These are phyloP conservation scores for Tetracentron sinense DNA, from an alignment of 164 flowering plant genomes.

Conservation along the genomic window DNA sequence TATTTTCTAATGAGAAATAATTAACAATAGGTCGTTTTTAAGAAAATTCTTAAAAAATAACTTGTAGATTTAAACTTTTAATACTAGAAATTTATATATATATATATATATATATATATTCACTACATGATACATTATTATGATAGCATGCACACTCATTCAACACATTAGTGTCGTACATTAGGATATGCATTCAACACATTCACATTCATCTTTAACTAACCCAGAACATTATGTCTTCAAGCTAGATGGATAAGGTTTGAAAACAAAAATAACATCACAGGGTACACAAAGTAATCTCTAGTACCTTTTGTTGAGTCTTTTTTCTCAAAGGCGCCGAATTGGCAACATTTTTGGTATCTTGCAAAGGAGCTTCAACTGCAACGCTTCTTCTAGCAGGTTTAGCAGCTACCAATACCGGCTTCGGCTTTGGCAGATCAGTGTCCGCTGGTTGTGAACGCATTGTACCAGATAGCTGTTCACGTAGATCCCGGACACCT, in stretches of 20 bases:
- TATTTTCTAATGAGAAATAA: no score
- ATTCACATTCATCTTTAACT: no score
- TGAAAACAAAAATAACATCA: not conserved
- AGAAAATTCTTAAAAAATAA: no score
- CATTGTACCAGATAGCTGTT: slow-evolving; percentile 74
- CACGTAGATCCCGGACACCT: slow-evolving; percentile 74
- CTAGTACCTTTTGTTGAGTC: slow-evolving; percentile 52
- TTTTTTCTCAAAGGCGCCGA: slow-evolving; percentile 39
- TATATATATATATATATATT: no score
- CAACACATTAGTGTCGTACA: no score
- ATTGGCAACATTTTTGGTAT: slow-evolving; percentile 35
- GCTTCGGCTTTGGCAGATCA: slow-evolving; percentile 46
- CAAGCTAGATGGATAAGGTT: not conserved
- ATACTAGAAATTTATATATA: no score
- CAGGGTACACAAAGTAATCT: not conserved
- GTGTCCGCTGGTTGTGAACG: slow-evolving; percentile 44
- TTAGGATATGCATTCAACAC: no score
- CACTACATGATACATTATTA: no score
- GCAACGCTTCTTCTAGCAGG: slow-evolving; percentile 42
- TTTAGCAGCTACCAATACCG: slow-evolving; percentile 34
- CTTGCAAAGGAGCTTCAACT: slow-evolving; percentile 40
- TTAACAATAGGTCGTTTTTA: no score
- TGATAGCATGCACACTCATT: no score
- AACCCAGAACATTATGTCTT: not conserved
- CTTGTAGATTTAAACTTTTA: no score